phyloP scores from a whole-genome alignment of 768 basidiomycete species.

The Paxillus involutus region DNA sequence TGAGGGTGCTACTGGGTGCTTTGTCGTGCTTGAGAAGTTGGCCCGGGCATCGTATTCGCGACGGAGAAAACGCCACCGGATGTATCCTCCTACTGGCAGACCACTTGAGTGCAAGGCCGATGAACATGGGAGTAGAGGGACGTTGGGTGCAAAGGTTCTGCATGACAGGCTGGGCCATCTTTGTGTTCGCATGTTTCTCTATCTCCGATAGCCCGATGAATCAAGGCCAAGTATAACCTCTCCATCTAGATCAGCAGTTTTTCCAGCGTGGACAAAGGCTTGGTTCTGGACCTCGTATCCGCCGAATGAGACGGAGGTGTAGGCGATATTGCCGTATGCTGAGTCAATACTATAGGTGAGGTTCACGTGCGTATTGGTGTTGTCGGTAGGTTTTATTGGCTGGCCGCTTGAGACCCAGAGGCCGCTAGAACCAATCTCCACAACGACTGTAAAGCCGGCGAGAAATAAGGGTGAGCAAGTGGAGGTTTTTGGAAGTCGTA shows the following conservation, averaged over 20 bases:
- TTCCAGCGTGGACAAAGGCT: constrained; percentile 23
- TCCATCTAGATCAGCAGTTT: constrained; percentile 8
- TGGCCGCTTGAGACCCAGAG: constrained; percentile 22
- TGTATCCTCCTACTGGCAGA: constrained; percentile 38
- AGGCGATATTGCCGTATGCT: constrained; percentile 36
- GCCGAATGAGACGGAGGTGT: constrained; percentile 36
- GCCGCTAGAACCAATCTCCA: constrained; percentile 33
- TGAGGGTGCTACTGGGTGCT: constrained; percentile 34
- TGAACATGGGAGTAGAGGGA: constrained; percentile 34
- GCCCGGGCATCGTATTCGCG: no score
- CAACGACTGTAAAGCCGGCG: constrained; percentile 26
- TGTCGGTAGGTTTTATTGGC: constrained; percentile 27
- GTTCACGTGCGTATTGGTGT: constrained; percentile 31
- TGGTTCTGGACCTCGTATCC: constrained; percentile 29
- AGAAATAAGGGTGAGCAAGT: background rate
- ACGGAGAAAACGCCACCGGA: constrained; percentile 42
- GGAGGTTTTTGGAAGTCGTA: background rate
- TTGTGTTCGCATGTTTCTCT: constrained; percentile 15
- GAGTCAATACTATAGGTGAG: constrained; percentile 37
- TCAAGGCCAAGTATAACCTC: constrained; percentile 29
- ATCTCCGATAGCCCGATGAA: constrained; percentile 24
- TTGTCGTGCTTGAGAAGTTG: constrained; percentile 29
- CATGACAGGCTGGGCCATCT: no score
- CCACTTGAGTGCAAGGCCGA: constrained; percentile 43
- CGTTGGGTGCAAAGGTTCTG: constrained; percentile 40